Percentiles rank a stretch among this genome's conserved stretches.
These are phyloP conservation scores for Pseudopithomyces chartarum DNA, from an alignment of 2,329 filamentous ascomycete species.

Conservation along the genomic window DNA sequence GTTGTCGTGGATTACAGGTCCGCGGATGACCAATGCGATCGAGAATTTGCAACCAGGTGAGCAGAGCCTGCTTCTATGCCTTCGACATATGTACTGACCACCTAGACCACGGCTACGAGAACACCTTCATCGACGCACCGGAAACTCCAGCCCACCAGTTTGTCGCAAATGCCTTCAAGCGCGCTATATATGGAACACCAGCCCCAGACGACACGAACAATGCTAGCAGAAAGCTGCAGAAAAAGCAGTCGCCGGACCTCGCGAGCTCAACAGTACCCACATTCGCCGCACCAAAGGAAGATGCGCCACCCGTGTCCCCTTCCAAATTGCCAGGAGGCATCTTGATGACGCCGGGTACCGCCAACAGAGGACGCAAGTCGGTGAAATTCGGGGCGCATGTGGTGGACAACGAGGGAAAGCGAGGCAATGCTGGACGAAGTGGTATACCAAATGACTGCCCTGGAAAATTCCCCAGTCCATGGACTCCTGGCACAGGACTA, in stretches of 20 bases:
- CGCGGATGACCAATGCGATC: constrained; percentile 44
- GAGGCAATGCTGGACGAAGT: constrained; percentile 50
- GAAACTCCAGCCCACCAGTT: constrained; percentile 71
- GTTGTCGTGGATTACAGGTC: constrained; percentile 48
- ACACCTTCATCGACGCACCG: constrained; percentile 59
- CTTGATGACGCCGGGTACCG: constrained; percentile 66
- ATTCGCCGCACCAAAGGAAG: constrained; percentile 27
- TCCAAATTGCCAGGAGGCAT: constrained; percentile 65
- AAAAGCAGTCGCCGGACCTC: constrained; percentile 27
- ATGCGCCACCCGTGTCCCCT: constrained; percentile 48
- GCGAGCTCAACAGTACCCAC: constrained; percentile 26
- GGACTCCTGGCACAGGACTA: constrained; percentile 49
- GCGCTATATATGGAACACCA: constrained; percentile 68
- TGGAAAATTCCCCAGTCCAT: constrained; percentile 58
- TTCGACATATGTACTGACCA: constrained; percentile 16
- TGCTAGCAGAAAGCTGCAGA: constrained; percentile 26
- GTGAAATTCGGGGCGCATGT: constrained; percentile 65
- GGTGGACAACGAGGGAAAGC: constrained; percentile 60
- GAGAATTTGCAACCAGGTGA: constrained; percentile 43
- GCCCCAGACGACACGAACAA: constrained; percentile 52
- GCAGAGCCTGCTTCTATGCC: not conserved
- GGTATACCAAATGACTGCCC: constrained; percentile 54
- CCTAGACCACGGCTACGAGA: constrained; percentile 41
- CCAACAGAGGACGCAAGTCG: constrained; percentile 61
- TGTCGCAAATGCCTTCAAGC: constrained; percentile 69